These are phyloP conservation scores for Picea glauca DNA, from an alignment of 75 land plant species.

Conservation along the genomic window DNA sequence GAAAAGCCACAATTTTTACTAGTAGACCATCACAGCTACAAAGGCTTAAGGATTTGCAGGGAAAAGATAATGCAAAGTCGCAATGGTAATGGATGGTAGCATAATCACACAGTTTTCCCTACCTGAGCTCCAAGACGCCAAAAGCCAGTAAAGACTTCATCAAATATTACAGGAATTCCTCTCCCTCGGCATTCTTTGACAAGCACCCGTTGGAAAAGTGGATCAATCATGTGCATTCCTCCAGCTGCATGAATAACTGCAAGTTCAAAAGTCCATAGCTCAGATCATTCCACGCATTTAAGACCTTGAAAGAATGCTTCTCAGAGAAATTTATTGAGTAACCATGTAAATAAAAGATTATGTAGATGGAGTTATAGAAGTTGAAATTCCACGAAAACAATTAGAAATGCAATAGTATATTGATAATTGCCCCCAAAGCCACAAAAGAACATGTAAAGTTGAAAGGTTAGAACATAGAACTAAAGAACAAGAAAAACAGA, in stretches of 20 bases:
- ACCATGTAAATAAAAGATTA: background rate
- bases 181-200: slow-evolving; percentile 50
- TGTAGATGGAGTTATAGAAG: background rate
- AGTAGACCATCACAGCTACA: background rate
- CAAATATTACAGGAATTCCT: slow-evolving; percentile 85
- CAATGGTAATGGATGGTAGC: background rate
- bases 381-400: background rate
- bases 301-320: background rate
- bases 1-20: background rate
- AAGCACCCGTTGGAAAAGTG: slow-evolving; percentile 86
- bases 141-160: slow-evolving; percentile 91
- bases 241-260: slow-evolving; percentile 93
- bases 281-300: background rate
- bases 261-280: background rate
- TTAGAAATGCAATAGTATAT: background rate
- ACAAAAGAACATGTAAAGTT: background rate
- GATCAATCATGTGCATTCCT: slow-evolving; percentile 95
- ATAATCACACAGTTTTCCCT: slow-evolving; percentile 1
- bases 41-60: background rate
- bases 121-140: slow-evolving; percentile 96
- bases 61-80: background rate
- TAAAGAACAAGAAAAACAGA: background rate
- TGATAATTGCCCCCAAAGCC: background rate
- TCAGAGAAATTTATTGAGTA: background rate
- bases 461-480: background rate